phyloP scores from a whole-genome alignment of 164 flowering plant genomes.

The Cinnamomum micranthum region DNA sequence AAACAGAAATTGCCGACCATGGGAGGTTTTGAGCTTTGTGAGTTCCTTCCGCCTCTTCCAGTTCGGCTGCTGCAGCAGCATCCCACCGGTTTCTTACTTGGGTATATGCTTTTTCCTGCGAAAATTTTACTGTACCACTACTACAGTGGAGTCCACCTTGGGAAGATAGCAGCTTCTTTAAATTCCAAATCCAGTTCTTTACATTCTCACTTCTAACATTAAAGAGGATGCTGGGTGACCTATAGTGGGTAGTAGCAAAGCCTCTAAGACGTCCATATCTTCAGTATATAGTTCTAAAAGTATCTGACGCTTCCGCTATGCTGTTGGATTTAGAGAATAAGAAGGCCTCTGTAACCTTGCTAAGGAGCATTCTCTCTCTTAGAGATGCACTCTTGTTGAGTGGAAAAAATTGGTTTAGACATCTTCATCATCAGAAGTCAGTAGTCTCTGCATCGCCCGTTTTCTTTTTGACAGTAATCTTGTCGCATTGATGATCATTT shows the following conservation, averaged over 20 bases:
- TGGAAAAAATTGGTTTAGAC: slow-evolving; percentile 19
- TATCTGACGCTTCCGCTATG: background rate
- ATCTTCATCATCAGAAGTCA: slow-evolving; percentile 10
- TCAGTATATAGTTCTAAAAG: slow-evolving; percentile 12
- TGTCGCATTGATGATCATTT: slow-evolving; percentile 13
- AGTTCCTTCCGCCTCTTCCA: slow-evolving; percentile 76
- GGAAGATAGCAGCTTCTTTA: slow-evolving; percentile 11
- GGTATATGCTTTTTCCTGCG: slow-evolving; percentile 12
- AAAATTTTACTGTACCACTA: slow-evolving; percentile 14
- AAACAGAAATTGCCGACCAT: slow-evolving; percentile 39
- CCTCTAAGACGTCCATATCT: too few species aligned
- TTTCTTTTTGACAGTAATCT: slow-evolving; percentile 26
- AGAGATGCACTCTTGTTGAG: slow-evolving; percentile 21
- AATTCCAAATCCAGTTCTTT: slow-evolving; percentile 8
- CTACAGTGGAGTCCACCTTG: background rate
- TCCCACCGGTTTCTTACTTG: slow-evolving; percentile 29
- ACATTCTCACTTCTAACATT: slow-evolving; percentile 21
- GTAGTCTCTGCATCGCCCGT: slow-evolving; percentile 11
- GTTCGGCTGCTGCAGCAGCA: slow-evolving; percentile 58
- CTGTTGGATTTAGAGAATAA: background rate
- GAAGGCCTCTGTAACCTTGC: background rate
- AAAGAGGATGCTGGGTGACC: background rate
- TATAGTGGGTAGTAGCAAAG: too few species aligned
- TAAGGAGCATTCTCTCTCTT: slow-evolving; percentile 16
- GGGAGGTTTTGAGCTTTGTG: slow-evolving; percentile 53